Evolutionary conservation across 1,284 basidiomycete genomes (phyloP).

Genomic region (Blastosporella zonata): DNA sequence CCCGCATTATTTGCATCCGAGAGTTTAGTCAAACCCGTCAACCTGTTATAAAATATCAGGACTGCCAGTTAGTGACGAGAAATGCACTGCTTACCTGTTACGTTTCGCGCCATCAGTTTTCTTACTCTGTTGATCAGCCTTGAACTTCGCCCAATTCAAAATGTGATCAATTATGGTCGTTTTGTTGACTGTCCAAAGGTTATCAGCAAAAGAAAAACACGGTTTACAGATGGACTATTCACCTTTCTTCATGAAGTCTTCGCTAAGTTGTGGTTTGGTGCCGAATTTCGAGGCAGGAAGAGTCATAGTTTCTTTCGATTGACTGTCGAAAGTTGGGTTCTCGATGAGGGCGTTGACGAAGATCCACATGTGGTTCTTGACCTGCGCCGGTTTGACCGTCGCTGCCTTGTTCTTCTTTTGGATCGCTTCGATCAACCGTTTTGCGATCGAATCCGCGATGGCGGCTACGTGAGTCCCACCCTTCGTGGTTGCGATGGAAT

Average conservation of each 20-base stretch:
- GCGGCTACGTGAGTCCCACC: constrained; percentile 93
- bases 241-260: constrained; percentile 98
- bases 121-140: constrained; percentile 94
- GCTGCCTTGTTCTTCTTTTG: constrained; percentile 97
- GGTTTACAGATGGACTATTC: constrained; percentile 20
- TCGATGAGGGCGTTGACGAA: constrained; percentile 97
- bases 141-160: constrained; percentile 94
- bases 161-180: constrained; percentile 92
- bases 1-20: constrained; percentile 99
- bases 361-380: constrained; percentile 98
- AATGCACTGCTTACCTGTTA: constrained; percentile 53
- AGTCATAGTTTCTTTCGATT: constrained; percentile 97
- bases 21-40: constrained; percentile 91
- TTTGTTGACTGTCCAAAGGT: constrained; percentile 69
- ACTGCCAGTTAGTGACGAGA: background rate
- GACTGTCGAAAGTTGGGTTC: constrained; percentile 99
- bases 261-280: constrained; percentile 78
- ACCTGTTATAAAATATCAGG: constrained; percentile 37
- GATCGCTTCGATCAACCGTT: constrained; percentile 77
- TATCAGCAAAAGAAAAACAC: constrained; percentile 1
- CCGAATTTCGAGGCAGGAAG: constrained; percentile 89
- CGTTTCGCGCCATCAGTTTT: constrained; percentile 97
- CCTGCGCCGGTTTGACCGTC: constrained; percentile 87
- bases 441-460: constrained; percentile 89
- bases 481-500: constrained; percentile 96